Conservation (phyloP, 352 stramenopile genomes). For the Globisporangium cylindrosporum region DNA sequence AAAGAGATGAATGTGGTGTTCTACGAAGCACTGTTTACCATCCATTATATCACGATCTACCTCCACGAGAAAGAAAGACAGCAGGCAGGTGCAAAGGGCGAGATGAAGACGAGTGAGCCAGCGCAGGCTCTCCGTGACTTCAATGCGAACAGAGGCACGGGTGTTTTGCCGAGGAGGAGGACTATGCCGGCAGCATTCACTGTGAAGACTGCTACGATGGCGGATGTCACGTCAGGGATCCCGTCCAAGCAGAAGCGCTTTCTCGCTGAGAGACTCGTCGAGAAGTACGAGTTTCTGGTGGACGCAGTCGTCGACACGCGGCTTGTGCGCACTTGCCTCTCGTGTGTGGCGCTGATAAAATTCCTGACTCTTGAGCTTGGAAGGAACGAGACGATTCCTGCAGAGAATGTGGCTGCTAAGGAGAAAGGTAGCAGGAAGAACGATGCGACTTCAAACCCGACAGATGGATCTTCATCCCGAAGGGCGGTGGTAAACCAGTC, state of each 20-base stretch:
- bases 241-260: slow-evolving; percentile 29
- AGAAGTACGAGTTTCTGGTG: slow-evolving; percentile 70
- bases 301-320: slow-evolving; percentile 64
- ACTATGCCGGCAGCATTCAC: slow-evolving; percentile 7
- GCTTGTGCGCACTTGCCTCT: slow-evolving; percentile 50
- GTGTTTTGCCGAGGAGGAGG: not conserved
- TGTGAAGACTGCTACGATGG: not conserved
- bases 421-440: not conserved
- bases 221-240: slow-evolving; percentile 23
- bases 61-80: slow-evolving; percentile 30
- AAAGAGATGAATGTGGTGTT: slow-evolving; percentile 68
- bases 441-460: not conserved
- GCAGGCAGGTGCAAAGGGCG: slow-evolving; percentile 21
- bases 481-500: slow-evolving; percentile 12
- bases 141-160: not conserved
- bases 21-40: slow-evolving; percentile 63
- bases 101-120: slow-evolving; percentile 7
- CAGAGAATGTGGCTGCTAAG: not conserved
- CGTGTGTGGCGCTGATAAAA: slow-evolving; percentile 55
- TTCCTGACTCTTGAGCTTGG: slow-evolving; percentile 51
- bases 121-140: slow-evolving; percentile 10
- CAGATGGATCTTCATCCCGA: slow-evolving; percentile 9
- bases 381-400: slow-evolving; percentile 10
- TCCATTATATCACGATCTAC: slow-evolving; percentile 61
- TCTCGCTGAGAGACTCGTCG: slow-evolving; percentile 44